These are phyloP conservation scores for Pythium scleroteichum DNA, from an alignment of 352 stramenopile genomes.

Conservation along the genomic window DNA sequence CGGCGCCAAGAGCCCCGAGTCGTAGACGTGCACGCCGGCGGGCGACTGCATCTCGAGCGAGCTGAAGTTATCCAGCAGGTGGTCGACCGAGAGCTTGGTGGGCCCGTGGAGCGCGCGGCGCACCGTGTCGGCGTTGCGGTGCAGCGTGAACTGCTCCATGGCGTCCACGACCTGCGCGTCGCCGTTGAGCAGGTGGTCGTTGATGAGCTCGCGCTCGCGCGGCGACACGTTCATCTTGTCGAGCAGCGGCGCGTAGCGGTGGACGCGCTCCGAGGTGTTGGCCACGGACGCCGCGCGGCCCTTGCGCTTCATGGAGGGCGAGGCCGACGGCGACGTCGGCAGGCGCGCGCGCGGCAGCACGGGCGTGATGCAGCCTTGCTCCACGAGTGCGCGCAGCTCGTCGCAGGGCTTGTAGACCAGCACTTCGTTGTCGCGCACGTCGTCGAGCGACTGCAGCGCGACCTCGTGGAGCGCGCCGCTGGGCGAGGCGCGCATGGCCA, in stretches of 20 bases:
- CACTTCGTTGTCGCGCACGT: conserved; percentile 57
- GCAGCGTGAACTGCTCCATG: conserved; percentile 74
- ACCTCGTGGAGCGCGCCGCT: conserved; percentile 36
- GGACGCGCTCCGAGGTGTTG: conserved; percentile 65
- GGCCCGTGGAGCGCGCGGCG: conserved; percentile 53
- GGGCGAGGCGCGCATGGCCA: conserved; percentile 37
- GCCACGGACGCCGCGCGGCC: conserved; percentile 66
- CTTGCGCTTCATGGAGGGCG: conserved; percentile 71
- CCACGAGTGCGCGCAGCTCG: conserved; percentile 66
- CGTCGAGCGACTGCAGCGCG: conserved; percentile 39
- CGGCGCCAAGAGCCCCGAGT: neutral
- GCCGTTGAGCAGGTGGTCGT: conserved; percentile 68
- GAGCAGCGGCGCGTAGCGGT: conserved; percentile 63
- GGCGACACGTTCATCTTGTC: conserved; percentile 73
- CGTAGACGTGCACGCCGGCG: conserved; percentile 17
- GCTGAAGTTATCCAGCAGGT: conserved; percentile 25
- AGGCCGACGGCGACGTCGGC: conserved; percentile 28
- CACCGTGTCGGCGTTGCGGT: conserved; percentile 53
- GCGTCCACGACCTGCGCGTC: conserved; percentile 77
- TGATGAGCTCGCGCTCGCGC: conserved; percentile 57
- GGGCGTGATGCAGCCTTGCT: conserved; percentile 72
- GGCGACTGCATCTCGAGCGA: conserved; percentile 56
- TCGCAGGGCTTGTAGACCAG: conserved; percentile 75
- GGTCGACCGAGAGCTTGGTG: conserved; percentile 22
- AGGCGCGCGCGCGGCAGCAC: conserved; percentile 31